Evolutionary conservation across 2,329 filamentous ascomycete species (phyloP).

Genomic region (Cadophora sp.): DNA sequence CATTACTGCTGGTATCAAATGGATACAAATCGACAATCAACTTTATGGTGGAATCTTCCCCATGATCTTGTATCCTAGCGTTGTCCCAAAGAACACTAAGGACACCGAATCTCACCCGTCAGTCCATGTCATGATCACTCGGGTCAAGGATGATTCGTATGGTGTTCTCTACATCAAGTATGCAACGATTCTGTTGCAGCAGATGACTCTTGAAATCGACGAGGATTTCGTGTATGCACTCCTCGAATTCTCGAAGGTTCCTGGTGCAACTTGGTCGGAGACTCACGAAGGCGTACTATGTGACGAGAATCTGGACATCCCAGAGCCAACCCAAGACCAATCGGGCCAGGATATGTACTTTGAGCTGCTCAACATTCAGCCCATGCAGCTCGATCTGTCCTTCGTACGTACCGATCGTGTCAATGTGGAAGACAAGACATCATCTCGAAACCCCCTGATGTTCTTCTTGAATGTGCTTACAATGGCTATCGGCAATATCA

Average conservation of each 20-base stretch:
- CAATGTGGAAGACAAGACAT: constrained; percentile 94
- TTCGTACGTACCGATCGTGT: constrained; percentile 97
- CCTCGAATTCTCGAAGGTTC: constrained; percentile 92
- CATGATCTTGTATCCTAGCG: constrained; percentile 94
- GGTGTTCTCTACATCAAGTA: constrained; percentile 99
- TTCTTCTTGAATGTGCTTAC: constrained; percentile 98
- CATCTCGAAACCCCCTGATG: constrained; percentile 92
- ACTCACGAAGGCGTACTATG: constrained; percentile 81
- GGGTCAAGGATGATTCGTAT: constrained; percentile 98
- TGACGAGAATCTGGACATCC: constrained; percentile 88
- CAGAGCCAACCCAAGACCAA: constrained; percentile 85
- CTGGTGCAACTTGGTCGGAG: constrained; percentile 86
- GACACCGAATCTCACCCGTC: constrained; percentile 97
- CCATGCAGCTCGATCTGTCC: constrained; percentile 96
- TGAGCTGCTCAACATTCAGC: constrained; percentile 94
- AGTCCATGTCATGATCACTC: constrained; percentile 87
- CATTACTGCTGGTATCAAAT: constrained; percentile 88
- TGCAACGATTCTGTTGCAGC: constrained; percentile 88
- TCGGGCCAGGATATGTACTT: constrained; percentile 96
- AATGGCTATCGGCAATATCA: constrained; percentile 99
- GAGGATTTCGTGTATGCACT: constrained; percentile 98
- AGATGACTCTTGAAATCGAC: constrained; percentile 97
- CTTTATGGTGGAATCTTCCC: constrained; percentile 98
- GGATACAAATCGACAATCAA: constrained; percentile 99
- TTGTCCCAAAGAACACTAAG: constrained; percentile 92